Base-by-base conservation (phyloP, 108 stramenopile genomes). In the Skeletonema costatum region DNA sequence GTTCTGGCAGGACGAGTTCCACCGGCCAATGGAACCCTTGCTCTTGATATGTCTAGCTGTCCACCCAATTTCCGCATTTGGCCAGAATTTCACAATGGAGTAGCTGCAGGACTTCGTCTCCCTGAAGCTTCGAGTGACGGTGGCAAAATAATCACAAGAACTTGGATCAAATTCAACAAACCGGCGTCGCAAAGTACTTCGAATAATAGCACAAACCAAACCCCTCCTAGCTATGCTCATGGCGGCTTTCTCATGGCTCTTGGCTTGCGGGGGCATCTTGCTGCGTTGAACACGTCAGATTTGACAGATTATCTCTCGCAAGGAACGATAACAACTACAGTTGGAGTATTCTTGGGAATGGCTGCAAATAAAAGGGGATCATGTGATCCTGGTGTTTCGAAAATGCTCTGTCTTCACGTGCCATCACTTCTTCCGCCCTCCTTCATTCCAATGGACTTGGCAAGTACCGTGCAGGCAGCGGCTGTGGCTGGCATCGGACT, bases 1-100 rank as follows among this genome's bases (percentile, higher is more conserved):
- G 94, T 92, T 36, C 75, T 99, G 10, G 88, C 90, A 11, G 98
- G 97, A 36, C 71, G 96, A 36, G 89, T 98, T 17, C 96, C 97
- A 33, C 99, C 99, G 10, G 77, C 88, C 35, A 98, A 98, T 85
- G 89, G 90, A 10, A 86, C 78, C 6, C 78, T 99, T 36, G 87
- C 92, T 32, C 76, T 97, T n/a, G 93, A 96, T 59, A 75, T 86
- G 59, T 76, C 71, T 31, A 82, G 89, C 30, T 87, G 86, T 53
- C 84, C 86, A 30, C 58, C 87, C 39, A 96, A 97, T 39, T 72
- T 91, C 56, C 87, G 87, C 30, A 84, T 94, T 25, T 99, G 99
- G 98, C 97, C 98, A 9, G 96, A 98, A 69, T 99, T 99, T 81
- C 98, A 99, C 85, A 99, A 99, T 78, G 99, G 98, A 14, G 97